These are phyloP conservation scores for Excoecaria cochinchinensis DNA, from an alignment of 345 rosid genomes.

Conservation along the genomic window DNA sequence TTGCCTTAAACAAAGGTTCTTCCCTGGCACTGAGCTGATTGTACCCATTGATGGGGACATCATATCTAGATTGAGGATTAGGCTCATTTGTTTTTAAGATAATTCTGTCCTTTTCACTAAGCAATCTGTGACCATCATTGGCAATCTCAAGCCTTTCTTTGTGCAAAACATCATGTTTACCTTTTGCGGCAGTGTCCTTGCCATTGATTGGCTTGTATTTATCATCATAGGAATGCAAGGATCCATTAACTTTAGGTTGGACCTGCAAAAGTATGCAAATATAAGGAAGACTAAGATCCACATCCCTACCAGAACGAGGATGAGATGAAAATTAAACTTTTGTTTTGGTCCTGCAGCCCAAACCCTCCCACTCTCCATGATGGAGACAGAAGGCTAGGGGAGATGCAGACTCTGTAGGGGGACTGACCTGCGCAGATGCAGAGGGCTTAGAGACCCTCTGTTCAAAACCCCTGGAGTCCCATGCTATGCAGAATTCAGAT, in stretches of 20 bases:
- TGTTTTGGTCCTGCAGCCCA: not conserved
- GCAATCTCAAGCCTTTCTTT: slow-evolving; percentile 27
- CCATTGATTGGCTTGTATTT: slow-evolving; percentile 34
- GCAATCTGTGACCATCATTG: slow-evolving; percentile 29
- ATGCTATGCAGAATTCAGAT: slow-evolving; percentile 65
- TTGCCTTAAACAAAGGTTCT: slow-evolving; percentile 27
- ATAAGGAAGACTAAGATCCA: slow-evolving; percentile 16
- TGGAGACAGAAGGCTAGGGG: not conserved
- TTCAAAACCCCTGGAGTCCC: slow-evolving; percentile 70
- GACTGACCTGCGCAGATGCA: slow-evolving; percentile 47
- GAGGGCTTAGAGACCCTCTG: slow-evolving; percentile 45
- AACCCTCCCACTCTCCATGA: not conserved
- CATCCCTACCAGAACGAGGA: not conserved
- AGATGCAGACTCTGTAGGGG: slow-evolving; percentile 16
- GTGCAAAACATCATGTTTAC: slow-evolving; percentile 24
- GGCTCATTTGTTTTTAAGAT: slow-evolving; percentile 27
- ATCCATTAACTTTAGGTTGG: slow-evolving; percentile 32
- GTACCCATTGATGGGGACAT: slow-evolving; percentile 31
- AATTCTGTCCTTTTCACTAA: slow-evolving; percentile 31
- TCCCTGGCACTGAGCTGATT: slow-evolving; percentile 27
- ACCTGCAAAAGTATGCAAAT: slow-evolving; percentile 44
- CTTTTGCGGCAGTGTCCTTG: slow-evolving; percentile 32
- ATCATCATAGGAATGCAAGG: slow-evolving; percentile 29
- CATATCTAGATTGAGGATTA: slow-evolving; percentile 32
- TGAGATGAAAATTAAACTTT: not conserved